A percentile compares a stretch with the other conserved stretches of the same genome.
These are phyloP conservation scores for Aspergillus campestris DNA, from an alignment of 495 filamentous ascomycete genomes.

Conservation along the genomic window DNA sequence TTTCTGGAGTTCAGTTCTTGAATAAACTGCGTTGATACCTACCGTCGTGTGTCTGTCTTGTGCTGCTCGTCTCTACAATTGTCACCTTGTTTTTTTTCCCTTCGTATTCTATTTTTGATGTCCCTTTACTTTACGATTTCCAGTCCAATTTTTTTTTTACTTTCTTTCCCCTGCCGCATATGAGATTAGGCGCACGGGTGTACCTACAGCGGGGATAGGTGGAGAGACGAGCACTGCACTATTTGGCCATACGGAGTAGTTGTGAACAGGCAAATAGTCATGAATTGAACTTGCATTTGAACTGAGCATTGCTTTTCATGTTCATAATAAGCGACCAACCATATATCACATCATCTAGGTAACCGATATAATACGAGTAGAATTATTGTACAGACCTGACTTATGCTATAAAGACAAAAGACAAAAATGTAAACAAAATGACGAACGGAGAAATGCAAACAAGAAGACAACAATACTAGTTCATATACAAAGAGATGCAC, in stretches of 20 bases:
- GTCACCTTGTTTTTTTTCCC: too few relatives aligned
- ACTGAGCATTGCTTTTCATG: not conserved
- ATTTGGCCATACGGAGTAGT: too few relatives aligned
- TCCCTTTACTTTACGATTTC: too few relatives aligned
- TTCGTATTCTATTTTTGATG: too few relatives aligned
- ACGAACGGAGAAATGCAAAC: not conserved
- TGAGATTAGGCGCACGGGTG: constrained; percentile 7
- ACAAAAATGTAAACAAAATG: not conserved
- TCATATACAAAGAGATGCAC: not conserved
- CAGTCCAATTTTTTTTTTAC: not conserved
- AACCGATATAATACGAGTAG: not conserved
- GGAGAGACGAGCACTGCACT: too few relatives aligned
- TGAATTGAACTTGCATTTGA: not conserved
- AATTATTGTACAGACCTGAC: not conserved
- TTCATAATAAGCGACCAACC: too few relatives aligned
- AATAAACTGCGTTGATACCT: too few relatives aligned
- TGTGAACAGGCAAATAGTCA: too few relatives aligned
- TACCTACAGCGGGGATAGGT: not conserved
- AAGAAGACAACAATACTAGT: not conserved
- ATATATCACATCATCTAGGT: too few relatives aligned
- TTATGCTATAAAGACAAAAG: not conserved
- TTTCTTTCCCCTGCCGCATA: not conserved
- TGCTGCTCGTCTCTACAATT: too few relatives aligned
- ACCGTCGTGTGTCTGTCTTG: too few relatives aligned
- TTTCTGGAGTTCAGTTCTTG: not conserved